Conservation (phyloP, 2,329 filamentous ascomycete genomes). For the Amphichorda felina region DNA sequence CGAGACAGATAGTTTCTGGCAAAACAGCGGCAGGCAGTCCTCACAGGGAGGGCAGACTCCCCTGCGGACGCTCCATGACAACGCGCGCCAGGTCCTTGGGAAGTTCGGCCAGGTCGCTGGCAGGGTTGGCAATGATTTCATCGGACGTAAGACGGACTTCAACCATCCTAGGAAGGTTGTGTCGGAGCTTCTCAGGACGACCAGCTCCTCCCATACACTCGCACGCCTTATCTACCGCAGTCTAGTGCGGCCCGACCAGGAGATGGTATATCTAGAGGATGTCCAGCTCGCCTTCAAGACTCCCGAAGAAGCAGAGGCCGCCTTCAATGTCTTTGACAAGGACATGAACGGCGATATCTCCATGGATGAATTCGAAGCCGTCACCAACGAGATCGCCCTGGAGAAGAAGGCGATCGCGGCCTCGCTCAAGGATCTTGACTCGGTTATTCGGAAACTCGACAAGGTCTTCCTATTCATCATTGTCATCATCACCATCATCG, state of each 20-base stretch:
- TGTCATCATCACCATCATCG: slow-evolving; percentile 64
- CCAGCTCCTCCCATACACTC: slow-evolving; percentile 66
- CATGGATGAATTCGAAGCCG: slow-evolving; percentile 85
- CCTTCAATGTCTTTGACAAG: slow-evolving; percentile 89
- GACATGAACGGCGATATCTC: slow-evolving; percentile 95
- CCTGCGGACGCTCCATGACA: slow-evolving; percentile 58
- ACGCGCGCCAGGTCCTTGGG: slow-evolving; percentile 62
- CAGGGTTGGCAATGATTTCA: slow-evolving; percentile 83
- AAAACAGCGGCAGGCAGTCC: slow-evolving; percentile 18
- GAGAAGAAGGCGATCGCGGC: slow-evolving; percentile 94
- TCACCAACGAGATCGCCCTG: slow-evolving; percentile 86
- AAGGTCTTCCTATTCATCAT: slow-evolving; percentile 84
- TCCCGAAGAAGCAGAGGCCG: slow-evolving; percentile 76
- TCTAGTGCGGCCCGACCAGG: slow-evolving; percentile 61
- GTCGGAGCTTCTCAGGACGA: slow-evolving; percentile 61
- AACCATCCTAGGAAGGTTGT: slow-evolving; percentile 80
- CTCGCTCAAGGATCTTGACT: slow-evolving; percentile 88
- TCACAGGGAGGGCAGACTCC: slow-evolving; percentile 61
- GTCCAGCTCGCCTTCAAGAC: slow-evolving; percentile 68
- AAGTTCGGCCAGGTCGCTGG: slow-evolving; percentile 80
- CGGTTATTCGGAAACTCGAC: slow-evolving; percentile 82
- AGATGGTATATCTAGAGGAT: slow-evolving; percentile 70
- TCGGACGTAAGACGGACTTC: slow-evolving; percentile 59
- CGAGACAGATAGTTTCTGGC: slow-evolving; percentile 36
- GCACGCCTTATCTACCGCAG: slow-evolving; percentile 83